phyloP scores from a whole-genome alignment of 2,329 filamentous ascomycete genomes.

The Colletotrichum cereale region DNA sequence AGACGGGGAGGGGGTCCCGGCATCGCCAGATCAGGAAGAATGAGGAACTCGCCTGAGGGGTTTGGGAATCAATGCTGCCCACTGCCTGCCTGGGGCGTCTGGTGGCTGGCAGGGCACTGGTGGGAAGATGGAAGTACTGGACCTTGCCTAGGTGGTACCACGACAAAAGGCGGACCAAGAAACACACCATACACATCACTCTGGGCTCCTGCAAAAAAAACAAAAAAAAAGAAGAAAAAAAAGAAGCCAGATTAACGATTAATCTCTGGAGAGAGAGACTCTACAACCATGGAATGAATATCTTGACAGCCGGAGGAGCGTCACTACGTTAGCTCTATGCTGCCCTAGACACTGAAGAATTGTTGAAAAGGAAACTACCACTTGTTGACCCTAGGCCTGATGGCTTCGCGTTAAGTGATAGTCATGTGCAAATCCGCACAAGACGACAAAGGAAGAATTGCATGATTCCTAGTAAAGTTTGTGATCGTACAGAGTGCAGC shows the following conservation, averaged over 20 bases:
- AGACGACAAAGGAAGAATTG: background rate
- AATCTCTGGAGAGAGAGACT: background rate
- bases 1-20: too few species aligned
- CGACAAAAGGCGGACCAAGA: too few species aligned
- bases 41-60: too few species aligned
- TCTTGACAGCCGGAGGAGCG: background rate
- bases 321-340: background rate
- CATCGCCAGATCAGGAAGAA: too few species aligned
- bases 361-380: background rate
- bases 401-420: background rate
- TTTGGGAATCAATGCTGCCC: too few species aligned
- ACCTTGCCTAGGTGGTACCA: too few species aligned
- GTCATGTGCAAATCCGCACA: background rate
- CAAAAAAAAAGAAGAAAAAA: too few species aligned
- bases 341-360: background rate
- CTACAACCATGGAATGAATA: background rate
- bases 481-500: background rate
- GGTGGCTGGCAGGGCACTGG: background rate
- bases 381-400: background rate
- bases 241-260: background rate
- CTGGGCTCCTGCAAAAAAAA: background rate
- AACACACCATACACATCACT: too few species aligned
- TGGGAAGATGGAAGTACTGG: background rate
- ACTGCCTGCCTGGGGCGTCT: too few species aligned
- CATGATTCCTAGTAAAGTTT: background rate